Conservation (phyloP, 345 rosid species). For the Arabidopsis arenosa region DNA sequence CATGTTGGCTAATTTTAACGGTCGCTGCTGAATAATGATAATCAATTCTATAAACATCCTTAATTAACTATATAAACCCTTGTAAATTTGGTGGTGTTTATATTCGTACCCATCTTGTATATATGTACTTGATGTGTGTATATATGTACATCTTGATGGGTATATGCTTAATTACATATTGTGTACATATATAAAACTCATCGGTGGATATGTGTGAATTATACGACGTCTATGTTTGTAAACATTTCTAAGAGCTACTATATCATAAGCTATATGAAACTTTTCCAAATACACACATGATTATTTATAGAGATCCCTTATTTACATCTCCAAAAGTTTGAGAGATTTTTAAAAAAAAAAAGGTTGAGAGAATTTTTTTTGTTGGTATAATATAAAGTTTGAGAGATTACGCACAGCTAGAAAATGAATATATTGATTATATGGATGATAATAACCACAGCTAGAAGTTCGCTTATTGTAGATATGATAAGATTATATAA, state of each 20-base stretch:
- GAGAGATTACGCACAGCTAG: too few relatives aligned
- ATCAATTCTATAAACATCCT: background rate
- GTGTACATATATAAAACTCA: conserved; percentile 28
- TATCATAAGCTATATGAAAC: conserved; percentile 18
- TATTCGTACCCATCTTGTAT: conserved; percentile 31
- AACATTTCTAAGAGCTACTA: conserved; percentile 9
- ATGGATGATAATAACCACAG: conserved; percentile 1
- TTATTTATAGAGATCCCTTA: background rate
- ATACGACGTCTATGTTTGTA: conserved; percentile 13
- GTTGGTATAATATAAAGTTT: too few relatives aligned
- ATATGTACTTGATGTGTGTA: conserved; percentile 29
- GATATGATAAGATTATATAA: background rate
- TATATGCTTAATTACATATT: conserved; percentile 19
- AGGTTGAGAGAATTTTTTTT: too few relatives aligned
- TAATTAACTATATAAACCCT: background rate
- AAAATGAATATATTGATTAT: background rate
- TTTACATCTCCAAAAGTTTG: background rate
- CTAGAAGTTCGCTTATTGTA: background rate
- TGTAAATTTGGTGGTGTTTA: conserved; percentile 29
- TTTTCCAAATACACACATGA: background rate
- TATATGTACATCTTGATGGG: conserved; percentile 5
- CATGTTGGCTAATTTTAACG: conserved; percentile 65
- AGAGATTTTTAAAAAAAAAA: background rate
- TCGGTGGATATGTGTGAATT: conserved; percentile 35
- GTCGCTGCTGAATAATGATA: conserved; percentile 47